phyloP scores from a whole-genome alignment of 768 basidiomycete genomes.

The Lactarius evosmus region DNA sequence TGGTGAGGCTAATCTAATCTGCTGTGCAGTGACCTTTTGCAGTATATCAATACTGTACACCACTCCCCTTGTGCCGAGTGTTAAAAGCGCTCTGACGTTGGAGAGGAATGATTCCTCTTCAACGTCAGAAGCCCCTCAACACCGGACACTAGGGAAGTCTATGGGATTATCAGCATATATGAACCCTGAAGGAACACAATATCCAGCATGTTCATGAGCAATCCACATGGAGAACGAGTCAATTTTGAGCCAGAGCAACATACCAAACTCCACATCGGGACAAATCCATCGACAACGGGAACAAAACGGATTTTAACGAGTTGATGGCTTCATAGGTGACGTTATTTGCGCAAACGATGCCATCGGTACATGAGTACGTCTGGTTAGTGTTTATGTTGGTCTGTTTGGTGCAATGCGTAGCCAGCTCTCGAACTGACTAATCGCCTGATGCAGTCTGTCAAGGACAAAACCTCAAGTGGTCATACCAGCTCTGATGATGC shows the following conservation, averaged over 20 bases:
- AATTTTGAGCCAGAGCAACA: background rate
- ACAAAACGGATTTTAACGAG: background rate
- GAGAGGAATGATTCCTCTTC: background rate
- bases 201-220: background rate
- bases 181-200: background rate
- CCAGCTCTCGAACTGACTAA: slow-evolving; percentile 69
- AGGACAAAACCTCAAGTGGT: background rate
- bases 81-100: background rate
- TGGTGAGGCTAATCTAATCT: background rate
- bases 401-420: slow-evolving; percentile 34
- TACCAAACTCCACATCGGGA: background rate
- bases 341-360: background rate
- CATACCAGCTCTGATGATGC: too few species aligned
- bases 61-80: background rate
- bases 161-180: background rate
- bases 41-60: background rate
- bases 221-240: background rate
- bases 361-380: background rate
- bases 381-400: background rate
- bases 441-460: slow-evolving; percentile 37
- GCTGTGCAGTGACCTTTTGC: background rate
- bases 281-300: background rate
- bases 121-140: background rate
- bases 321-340: background rate
- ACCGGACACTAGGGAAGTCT: background rate